Evolutionary conservation across 2,329 filamentous ascomycete species (phyloP), one percentile per base, ranked within the genome.

Genomic region (Fusarium torulosum): DNA sequence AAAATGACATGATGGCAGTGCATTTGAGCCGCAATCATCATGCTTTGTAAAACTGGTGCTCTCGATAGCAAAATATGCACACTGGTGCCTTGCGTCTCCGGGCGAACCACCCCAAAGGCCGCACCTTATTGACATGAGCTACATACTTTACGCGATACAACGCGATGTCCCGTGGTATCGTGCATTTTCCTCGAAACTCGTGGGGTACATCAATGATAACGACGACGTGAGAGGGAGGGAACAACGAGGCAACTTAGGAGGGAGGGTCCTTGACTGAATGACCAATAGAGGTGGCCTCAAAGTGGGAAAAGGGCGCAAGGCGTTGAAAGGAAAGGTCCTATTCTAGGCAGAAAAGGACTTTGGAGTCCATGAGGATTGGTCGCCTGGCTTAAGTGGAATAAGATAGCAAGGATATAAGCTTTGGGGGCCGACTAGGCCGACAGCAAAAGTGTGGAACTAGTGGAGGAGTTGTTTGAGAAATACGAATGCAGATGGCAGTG

Each of bases 261-360:
- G 53, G 63, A 66, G 49, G 66, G 62, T 38, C 31, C 43, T 29
- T 19, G 13, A 27, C 14, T 43, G 41, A 50, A 67, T 59, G 63
- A 43, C 52, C 25, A 59, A 68, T 45, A 33, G 38, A 66, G 42
- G 44, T 25, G 45, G 54, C 59, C 33, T 67, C 58, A 49, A 63
- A 63, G 47, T 52, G 62, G 41, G 44, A 55, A 66, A 69, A 63
- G 45, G 46, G 46, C 41, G 42, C 23, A 53, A 59, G 41, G 37
- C n/a, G 25, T 29, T 44, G 41, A 35, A 46, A 37, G 15, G 29
- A 59, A 53, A 69, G 53, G 65, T 66, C 65, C 65, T 69, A 66
- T 69, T 69, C 51, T 46, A 69, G 65, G 65, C 60, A 67, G 65
- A 57, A 69, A 43, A 43, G 64, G 45, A 65, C 63, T 67, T 60